Percentiles rank a stretch among this genome's conserved stretches.
These are phyloP conservation scores for Ascoidea rubescens DNA, from an alignment of 805 yeast genomes.

Conservation along the genomic window DNA sequence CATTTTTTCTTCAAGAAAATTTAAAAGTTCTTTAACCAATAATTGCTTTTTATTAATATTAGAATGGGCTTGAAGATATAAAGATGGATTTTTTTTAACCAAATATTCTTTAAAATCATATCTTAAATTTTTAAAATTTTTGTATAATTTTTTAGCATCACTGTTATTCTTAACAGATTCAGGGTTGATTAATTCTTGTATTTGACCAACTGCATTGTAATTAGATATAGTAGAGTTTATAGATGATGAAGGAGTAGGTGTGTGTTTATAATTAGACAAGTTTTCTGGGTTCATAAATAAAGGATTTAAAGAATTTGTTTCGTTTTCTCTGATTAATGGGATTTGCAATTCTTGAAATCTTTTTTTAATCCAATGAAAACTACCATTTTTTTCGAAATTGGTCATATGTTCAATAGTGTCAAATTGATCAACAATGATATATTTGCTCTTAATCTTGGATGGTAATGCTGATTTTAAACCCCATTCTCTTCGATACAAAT, in stretches of 20 bases:
- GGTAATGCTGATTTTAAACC: conserved; percentile 69
- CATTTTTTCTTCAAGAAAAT: conserved; percentile 18
- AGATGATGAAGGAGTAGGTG: neutral
- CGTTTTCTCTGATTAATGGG: conserved; percentile 23
- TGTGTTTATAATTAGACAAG: neutral
- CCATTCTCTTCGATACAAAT: conserved; percentile 53
- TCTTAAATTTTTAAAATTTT: conserved; percentile 32
- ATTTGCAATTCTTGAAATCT: conserved; percentile 60
- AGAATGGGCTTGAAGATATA: conserved; percentile 14
- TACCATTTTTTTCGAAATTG: conserved; percentile 52
- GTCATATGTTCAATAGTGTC: conserved; percentile 59
- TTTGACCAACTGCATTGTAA: neutral
- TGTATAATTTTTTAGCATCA: conserved; percentile 22
- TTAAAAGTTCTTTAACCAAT: conserved; percentile 24
- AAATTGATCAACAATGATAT: conserved; percentile 48
- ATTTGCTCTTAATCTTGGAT: conserved; percentile 38
- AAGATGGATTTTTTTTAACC: conserved; percentile 33
- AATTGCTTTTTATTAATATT: conserved; percentile 16
- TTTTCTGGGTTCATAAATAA: conserved; percentile 5
- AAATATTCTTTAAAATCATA: conserved; percentile 42
- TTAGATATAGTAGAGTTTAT: neutral
- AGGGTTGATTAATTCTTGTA: conserved; percentile 5
- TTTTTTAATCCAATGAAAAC: conserved; percentile 42
- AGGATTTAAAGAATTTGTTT: conserved; percentile 12
- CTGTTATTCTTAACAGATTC: conserved; percentile 16